Conservation (phyloP, 2,329 filamentous ascomycete genomes). For the Neonectria neomacrospora region DNA sequence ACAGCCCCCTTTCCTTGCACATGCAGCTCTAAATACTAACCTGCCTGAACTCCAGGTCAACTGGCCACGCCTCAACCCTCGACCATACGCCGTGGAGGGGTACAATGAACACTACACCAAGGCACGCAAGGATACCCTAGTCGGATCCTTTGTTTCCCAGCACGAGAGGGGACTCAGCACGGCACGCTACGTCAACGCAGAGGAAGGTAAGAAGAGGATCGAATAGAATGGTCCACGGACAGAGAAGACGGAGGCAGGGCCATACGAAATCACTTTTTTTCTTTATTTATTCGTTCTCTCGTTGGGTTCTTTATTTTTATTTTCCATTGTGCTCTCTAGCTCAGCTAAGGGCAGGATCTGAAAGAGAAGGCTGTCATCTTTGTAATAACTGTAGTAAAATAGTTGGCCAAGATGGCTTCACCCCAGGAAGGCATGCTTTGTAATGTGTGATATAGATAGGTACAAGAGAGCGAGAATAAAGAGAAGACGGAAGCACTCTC, state of each 20-base stretch:
- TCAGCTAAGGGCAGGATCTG: constrained; percentile 9
- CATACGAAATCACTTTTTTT: constrained; percentile 14
- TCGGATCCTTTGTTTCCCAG: constrained; percentile 74
- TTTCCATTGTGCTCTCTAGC: constrained; percentile 8
- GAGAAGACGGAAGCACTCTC: constrained; percentile 11
- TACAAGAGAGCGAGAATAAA: constrained; percentile 16
- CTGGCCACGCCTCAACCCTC: constrained; percentile 96
- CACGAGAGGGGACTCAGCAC: constrained; percentile 89
- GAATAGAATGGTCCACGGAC: constrained; percentile 65
- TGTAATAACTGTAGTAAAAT: constrained; percentile 34
- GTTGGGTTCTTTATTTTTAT: constrained; percentile 25
- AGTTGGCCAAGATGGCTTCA: constrained; percentile 27
- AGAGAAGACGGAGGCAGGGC: constrained; percentile 8
- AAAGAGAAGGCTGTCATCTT: constrained; percentile 24
- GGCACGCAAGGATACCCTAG: constrained; percentile 82
- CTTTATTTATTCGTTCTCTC: constrained; percentile 18
- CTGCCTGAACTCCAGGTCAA: constrained; percentile 75
- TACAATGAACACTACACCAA: constrained; percentile 88
- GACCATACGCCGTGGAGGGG: constrained; percentile 85
- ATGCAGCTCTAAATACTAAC: constrained; percentile 25
- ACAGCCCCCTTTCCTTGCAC: not conserved
- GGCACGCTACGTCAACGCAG: constrained; percentile 82
- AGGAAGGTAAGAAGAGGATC: constrained; percentile 98
- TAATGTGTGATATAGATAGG: constrained; percentile 30
- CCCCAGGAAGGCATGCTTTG: constrained; percentile 22